Conservation (phyloP, 202 grass and related monocot species). For the Cymbopogon flexuosus region DNA sequence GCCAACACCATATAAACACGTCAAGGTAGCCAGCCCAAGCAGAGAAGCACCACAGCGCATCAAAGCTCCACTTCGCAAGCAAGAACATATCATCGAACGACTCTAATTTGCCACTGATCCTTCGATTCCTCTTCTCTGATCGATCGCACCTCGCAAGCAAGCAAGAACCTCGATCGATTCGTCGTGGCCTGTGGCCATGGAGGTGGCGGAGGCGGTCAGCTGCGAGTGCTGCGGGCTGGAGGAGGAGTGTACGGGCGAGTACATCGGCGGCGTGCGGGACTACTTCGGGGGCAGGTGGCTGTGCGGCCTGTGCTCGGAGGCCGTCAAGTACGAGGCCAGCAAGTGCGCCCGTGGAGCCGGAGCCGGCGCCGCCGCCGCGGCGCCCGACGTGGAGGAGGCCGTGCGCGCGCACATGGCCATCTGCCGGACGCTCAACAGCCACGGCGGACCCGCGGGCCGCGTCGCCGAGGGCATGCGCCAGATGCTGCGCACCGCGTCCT, state of each 20-base stretch:
- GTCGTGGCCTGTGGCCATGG: constrained; percentile 20
- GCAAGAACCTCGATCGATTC: not conserved
- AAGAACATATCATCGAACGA: not conserved
- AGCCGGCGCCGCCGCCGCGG: not conserved
- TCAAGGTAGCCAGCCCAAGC: not conserved
- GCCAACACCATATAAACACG: constrained; percentile 16
- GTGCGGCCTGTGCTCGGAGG: constrained; percentile 81
- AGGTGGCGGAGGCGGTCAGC: constrained; percentile 44
- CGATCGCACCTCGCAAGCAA: not conserved
- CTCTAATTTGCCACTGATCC: not conserved
- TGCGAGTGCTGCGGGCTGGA: constrained; percentile 78
- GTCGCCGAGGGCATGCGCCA: constrained; percentile 85
- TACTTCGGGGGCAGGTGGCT: constrained; percentile 67
- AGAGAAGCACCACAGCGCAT: not conserved
- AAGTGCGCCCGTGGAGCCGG: constrained; percentile 19
- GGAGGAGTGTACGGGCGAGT: constrained; percentile 84
- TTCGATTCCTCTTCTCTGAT: not conserved
- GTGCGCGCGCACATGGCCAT: constrained; percentile 71
- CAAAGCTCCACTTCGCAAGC: not conserved
- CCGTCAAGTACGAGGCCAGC: constrained; percentile 64
- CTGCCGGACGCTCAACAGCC: constrained; percentile 56
- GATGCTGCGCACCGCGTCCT: constrained; percentile 55
- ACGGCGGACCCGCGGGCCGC: constrained; percentile 43
- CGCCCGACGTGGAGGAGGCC: constrained; percentile 47
- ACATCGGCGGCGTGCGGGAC: constrained; percentile 47